Evolutionary conservation across 441 rosid species (phyloP), one percentile per base, ranked within the genome.

Genomic region (Syzygium malaccense): DNA sequence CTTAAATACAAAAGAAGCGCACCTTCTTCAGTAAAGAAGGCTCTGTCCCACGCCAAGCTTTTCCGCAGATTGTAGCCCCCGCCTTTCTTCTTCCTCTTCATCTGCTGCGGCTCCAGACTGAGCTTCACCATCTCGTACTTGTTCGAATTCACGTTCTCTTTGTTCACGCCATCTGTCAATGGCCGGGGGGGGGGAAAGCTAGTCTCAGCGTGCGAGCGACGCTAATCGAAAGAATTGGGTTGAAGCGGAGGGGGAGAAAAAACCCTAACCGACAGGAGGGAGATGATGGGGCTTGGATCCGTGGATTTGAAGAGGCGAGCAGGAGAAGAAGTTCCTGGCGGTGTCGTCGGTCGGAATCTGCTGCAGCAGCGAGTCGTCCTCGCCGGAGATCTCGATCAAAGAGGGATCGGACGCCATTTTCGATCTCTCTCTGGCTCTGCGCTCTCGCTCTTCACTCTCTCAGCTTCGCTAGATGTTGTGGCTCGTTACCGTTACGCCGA

Each of bases 21-120:
- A 98, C 99, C 99, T 95, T 95, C 98, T 89, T 97, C 99, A 8
- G 98, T 97, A 79, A 95, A 95, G 90, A 98, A 97, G 86, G 99
- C 99, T 86, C 91, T 92, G 78, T 98, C 92, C 99, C 99, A 97
- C 0, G 99, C 99, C 90, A 98, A 93, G 93, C 99, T 98, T 91
- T 97, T 97, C 55, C 99, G 93, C 91, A 98, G 90, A 92, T 97
- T 96, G 90, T 89, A 96, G 5, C 97, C 96, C 75, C 95, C 96
- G 33, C 92, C 94, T 92, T 92, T 96, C 85, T 98, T 98, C 93
- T 97, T 98, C 95, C 95, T 95, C 92, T 98, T 98, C 99, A 96
- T 97, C 91, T 91, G 91, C 55, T 95, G 98, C 9, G 95, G 94
- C 91, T 96, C 98, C 88, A 96, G 79, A 37, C 91, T 93, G 85